These are phyloP conservation scores for Clonostachys solani DNA, from an alignment of 2,329 filamentous ascomycete genomes.

Conservation along the genomic window DNA sequence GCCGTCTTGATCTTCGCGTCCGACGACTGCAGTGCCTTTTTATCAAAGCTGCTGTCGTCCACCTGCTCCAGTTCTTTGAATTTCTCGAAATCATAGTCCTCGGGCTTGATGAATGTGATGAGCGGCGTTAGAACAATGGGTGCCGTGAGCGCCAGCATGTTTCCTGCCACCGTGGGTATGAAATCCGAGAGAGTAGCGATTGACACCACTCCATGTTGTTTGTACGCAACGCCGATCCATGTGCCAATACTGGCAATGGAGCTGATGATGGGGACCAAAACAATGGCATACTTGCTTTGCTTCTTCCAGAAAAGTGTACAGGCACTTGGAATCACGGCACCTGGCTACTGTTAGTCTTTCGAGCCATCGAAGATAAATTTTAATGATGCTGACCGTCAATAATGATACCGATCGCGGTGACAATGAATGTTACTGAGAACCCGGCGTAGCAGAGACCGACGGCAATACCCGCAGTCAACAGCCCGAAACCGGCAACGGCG, in stretches of 20 bases:
- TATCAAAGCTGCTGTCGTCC: no score
- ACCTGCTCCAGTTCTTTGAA: no score
- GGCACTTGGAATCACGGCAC: conserved; percentile 78
- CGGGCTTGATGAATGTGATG: conserved; percentile 49
- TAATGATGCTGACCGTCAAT: conserved; percentile 47
- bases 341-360: conserved; percentile 11
- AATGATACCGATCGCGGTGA: conserved; percentile 76
- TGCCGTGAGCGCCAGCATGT: conserved; percentile 21
- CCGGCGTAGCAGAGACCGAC: conserved; percentile 65
- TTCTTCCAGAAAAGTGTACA: conserved; percentile 77
- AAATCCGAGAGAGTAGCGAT: conserved; percentile 77
- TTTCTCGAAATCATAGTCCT: no score
- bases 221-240: conserved; percentile 72
- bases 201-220: conserved; percentile 62
- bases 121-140: conserved; percentile 61
- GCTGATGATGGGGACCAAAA: conserved; percentile 62
- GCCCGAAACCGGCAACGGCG: conserved; percentile 68
- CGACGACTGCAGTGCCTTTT: no score
- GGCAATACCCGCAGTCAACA: conserved; percentile 17
- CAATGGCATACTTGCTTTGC: conserved; percentile 71
- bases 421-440: conserved; percentile 74
- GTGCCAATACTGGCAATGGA: conserved; percentile 63
- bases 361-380: no score
- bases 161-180: conserved; percentile 82
- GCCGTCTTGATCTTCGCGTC: no score